phyloP scores from a whole-genome alignment of 257 asterid genomes.

The Penstemon newberryi region DNA sequence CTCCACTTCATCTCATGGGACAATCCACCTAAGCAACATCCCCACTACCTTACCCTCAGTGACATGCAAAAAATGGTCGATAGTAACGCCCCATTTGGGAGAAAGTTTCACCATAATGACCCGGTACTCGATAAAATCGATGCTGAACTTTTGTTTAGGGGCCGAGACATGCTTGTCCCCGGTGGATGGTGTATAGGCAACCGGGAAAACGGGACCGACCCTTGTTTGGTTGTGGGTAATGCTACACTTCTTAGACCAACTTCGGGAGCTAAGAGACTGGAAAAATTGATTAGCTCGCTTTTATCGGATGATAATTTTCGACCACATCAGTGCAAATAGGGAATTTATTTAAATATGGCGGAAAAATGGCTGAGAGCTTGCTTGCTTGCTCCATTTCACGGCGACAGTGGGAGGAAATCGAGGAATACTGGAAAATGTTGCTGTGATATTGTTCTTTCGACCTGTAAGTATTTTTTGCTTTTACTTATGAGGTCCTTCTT shows the following conservation, averaged over 20 bases:
- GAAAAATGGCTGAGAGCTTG: not conserved
- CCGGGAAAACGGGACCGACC: slow-evolving; percentile 70
- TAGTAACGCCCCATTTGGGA: slow-evolving; percentile 88
- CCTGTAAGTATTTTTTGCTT: slow-evolving; percentile 14
- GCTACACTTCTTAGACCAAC: slow-evolving; percentile 65
- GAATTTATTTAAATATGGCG: not conserved
- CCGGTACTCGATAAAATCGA: slow-evolving; percentile 77
- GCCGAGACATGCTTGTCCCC: slow-evolving; percentile 66
- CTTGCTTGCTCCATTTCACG: too few species aligned
- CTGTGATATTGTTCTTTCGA: slow-evolving; percentile 23
- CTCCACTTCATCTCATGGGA: slow-evolving; percentile 97
- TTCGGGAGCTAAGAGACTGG: slow-evolving; percentile 78
- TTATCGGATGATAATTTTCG: slow-evolving; percentile 62
- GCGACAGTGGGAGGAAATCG: slow-evolving; percentile 17
- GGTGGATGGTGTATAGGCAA: slow-evolving; percentile 93
- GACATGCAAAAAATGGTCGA: slow-evolving; percentile 84
- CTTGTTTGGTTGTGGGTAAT: slow-evolving; percentile 74
- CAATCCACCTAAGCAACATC: slow-evolving; percentile 97
- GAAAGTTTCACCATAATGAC: slow-evolving; percentile 80
- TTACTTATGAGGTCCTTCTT: slow-evolving; percentile 23
- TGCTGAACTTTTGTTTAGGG: slow-evolving; percentile 63
- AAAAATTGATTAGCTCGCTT: slow-evolving; percentile 56
- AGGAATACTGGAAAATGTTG: slow-evolving; percentile 13
- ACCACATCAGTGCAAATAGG: slow-evolving; percentile 75
- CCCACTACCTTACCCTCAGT: slow-evolving; percentile 64